A percentile compares a stretch with the other conserved stretches of the same genome.
phyloP scores from a whole-genome alignment of 225 moss, liverwort and hornwort genomes.

The Antitrichia curtipendula region DNA sequence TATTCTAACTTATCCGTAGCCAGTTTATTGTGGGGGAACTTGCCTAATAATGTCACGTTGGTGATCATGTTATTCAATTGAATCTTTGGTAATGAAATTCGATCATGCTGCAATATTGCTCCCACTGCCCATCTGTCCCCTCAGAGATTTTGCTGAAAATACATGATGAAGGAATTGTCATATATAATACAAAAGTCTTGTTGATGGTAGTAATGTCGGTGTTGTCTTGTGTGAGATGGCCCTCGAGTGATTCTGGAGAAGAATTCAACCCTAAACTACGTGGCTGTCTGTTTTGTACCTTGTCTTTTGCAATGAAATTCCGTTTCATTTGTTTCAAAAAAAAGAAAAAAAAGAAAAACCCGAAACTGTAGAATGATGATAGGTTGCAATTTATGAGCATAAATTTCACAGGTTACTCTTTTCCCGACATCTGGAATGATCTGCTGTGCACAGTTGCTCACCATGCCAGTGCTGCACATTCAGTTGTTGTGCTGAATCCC shows the following conservation, averaged over 20 bases:
- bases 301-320: no score
- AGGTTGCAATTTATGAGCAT: not conserved
- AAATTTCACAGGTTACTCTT: not conserved
- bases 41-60: not conserved
- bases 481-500: not conserved
- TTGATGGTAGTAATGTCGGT: not conserved
- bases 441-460: not conserved
- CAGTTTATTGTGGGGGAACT: not conserved
- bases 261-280: no score
- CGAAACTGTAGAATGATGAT: not conserved
- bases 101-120: not conserved
- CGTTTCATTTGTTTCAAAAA: no score
- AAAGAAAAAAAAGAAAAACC: no score
- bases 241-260: not conserved
- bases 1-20: not conserved
- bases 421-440: not conserved
- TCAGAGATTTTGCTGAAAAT: not conserved
- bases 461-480: no score
- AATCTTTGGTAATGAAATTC: no score
- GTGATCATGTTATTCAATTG: not conserved
- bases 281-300: no score
- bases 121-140: no score
- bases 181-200: fast-evolving
- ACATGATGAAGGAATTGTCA: not conserved
- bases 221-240: not conserved